Conservation (phyloP, 2,329 filamentous ascomycete genomes). For the Basipetospora chlamydospora region DNA sequence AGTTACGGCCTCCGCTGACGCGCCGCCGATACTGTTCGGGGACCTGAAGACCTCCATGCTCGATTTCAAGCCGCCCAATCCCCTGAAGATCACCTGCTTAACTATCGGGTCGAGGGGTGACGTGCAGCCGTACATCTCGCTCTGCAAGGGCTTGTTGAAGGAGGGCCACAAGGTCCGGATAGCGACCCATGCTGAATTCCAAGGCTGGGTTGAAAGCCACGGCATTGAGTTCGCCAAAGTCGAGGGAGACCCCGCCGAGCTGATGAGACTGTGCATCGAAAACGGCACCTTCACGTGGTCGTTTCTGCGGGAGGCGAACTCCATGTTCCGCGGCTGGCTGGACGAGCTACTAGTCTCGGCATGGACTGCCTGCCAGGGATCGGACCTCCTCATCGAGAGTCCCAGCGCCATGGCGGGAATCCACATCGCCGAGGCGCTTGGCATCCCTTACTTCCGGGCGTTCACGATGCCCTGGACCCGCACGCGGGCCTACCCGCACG, state of each 20-base stretch:
- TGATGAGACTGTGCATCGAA: conserved; percentile 93
- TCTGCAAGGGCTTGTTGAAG: conserved; percentile 78
- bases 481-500: conserved; percentile 89
- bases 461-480: conserved; percentile 99
- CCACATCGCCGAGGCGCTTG: conserved; percentile 85
- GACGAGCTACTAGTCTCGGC: conserved; percentile 73
- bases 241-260: conserved; percentile 78
- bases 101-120: conserved; percentile 94
- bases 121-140: conserved; percentile 91
- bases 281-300: conserved; percentile 93
- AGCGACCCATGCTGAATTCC: conserved; percentile 84
- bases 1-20: conserved; percentile 27
- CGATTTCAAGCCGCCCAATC: conserved; percentile 72
- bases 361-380: conserved; percentile 71
- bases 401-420: conserved; percentile 96
- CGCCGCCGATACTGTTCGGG: conserved; percentile 72
- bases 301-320: conserved; percentile 76
- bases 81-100: conserved; percentile 76
- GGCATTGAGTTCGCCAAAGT: conserved; percentile 86
- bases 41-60: conserved; percentile 77
- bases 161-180: conserved; percentile 82
- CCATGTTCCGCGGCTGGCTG: conserved; percentile 87
- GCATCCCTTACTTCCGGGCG: conserved; percentile 89
- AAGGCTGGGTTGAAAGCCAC: conserved; percentile 76
- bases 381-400: conserved; percentile 85